Evolutionary conservation across 2,329 filamentous ascomycete species (phyloP).

Genomic region (Penicillium hesseltinei): DNA sequence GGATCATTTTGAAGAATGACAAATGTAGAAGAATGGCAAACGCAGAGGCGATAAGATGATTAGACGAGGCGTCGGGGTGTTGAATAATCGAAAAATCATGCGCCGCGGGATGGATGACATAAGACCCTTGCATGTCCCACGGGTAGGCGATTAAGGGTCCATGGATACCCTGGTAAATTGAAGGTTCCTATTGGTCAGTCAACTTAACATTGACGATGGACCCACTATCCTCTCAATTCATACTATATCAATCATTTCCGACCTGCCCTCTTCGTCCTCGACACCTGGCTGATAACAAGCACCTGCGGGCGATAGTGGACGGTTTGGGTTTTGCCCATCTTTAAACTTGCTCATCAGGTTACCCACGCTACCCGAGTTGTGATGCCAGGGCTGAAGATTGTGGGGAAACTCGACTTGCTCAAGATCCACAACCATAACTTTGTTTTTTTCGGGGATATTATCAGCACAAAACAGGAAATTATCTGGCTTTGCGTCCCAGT

Average conservation of each 20-base stretch:
- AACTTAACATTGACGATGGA: neutral
- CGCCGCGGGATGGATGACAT: neutral
- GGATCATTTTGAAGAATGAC: neutral
- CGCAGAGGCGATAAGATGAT: neutral
- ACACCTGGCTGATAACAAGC: no score
- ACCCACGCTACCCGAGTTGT: no score
- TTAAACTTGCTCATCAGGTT: no score
- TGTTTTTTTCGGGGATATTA: no score
- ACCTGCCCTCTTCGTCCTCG: no score
- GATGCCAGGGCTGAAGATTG: no score
- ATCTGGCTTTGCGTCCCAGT: no score
- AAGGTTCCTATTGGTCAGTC: neutral
- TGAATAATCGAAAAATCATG: constrained; percentile 6
- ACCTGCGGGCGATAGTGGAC: no score
- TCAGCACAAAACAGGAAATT: no score
- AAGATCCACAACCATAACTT: no score
- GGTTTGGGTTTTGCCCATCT: no score
- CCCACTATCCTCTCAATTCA: neutral
- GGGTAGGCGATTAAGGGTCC: neutral
- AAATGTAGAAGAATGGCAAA: neutral
- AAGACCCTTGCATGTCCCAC: neutral
- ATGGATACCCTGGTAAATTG: neutral
- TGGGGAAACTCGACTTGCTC: no score
- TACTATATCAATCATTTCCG: neutral
- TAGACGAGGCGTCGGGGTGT: neutral